A percentile compares a stretch with the other conserved stretches of the same genome.
phyloP scores from a whole-genome alignment of 2,329 filamentous ascomycete species.

The Phialophora expanda region DNA sequence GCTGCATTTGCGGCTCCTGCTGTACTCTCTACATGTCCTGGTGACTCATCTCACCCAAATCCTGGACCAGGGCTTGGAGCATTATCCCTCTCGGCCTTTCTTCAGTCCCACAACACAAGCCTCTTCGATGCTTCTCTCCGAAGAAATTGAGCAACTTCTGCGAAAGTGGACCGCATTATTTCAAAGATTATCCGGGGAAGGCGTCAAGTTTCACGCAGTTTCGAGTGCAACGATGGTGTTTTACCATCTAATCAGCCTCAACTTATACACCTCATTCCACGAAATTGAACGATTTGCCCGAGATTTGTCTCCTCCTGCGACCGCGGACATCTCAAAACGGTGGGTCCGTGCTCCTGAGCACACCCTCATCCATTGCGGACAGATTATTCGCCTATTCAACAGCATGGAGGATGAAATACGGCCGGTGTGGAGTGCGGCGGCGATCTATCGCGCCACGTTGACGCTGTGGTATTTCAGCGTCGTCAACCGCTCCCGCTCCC shows the following conservation, averaged over 20 bases:
- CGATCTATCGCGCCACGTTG: conserved; percentile 10
- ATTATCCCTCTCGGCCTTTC: not conserved
- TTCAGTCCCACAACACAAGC: not conserved
- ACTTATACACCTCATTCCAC: conserved; percentile 2
- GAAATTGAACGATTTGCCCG: conserved; percentile 13
- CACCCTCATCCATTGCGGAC: conserved; percentile 14
- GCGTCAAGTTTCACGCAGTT: not conserved
- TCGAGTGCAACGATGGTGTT: not conserved
- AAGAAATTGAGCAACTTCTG: not conserved
- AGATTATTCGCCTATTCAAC: conserved; percentile 5
- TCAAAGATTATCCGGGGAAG: not conserved
- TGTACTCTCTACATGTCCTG: conserved; percentile 15
- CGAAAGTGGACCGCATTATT: not conserved
- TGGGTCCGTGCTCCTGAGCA: conserved; percentile 12
- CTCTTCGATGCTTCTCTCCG: not conserved
- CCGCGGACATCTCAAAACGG: not conserved
- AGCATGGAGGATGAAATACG: conserved; percentile 1
- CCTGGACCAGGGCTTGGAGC: not conserved
- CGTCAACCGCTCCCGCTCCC: not conserved
- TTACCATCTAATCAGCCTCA: conserved; percentile 8
- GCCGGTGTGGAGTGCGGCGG: conserved; percentile 12
- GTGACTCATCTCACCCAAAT: conserved; percentile 2
- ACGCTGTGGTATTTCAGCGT: not conserved
- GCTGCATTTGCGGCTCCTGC: conserved; percentile 9
- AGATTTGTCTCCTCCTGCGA: not conserved